Conservation (phyloP, 2,329 filamentous ascomycete species). For the Cucurbitaria berberidis region DNA sequence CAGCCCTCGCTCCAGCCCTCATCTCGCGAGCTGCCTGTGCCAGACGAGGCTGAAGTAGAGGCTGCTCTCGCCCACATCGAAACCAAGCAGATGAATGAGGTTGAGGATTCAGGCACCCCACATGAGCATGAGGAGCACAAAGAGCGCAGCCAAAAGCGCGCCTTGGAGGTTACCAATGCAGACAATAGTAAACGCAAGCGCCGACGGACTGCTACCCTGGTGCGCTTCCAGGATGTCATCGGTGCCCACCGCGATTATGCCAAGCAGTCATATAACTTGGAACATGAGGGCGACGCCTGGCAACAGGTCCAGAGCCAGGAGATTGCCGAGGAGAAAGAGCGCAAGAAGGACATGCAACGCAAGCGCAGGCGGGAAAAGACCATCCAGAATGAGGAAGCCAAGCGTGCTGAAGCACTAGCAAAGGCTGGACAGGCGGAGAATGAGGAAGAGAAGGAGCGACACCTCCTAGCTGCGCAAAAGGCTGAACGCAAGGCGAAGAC, state of each 20-base stretch:
- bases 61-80: conserved; percentile 67
- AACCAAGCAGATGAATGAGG: conserved; percentile 62
- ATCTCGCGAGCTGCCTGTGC: conserved; percentile 37
- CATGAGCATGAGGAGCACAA: conserved; percentile 60
- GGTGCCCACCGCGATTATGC: conserved; percentile 72
- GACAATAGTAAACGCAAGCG: conserved; percentile 73
- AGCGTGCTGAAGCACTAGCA: conserved; percentile 79
- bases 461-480: conserved; percentile 83
- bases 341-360: conserved; percentile 99
- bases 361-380: conserved; percentile 95
- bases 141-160: conserved; percentile 68
- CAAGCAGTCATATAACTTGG: conserved; percentile 75
- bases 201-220: conserved; percentile 62
- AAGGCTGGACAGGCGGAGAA: conserved; percentile 80
- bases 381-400: conserved; percentile 83
- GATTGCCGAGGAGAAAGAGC: conserved; percentile 92
- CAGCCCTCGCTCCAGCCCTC: conserved; percentile 22
- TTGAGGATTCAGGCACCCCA: conserved; percentile 61
- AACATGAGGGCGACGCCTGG: conserved; percentile 80
- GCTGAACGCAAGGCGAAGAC: conserved; percentile 92
- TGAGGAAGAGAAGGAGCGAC: conserved; percentile 79
- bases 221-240: conserved; percentile 66
- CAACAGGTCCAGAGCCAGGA: conserved; percentile 89
- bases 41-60: conserved; percentile 71
- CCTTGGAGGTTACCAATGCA: conserved; percentile 66